Evolutionary conservation across 2,329 filamentous ascomycete species (phyloP).

Genomic region (Aspergillus hortae): DNA sequence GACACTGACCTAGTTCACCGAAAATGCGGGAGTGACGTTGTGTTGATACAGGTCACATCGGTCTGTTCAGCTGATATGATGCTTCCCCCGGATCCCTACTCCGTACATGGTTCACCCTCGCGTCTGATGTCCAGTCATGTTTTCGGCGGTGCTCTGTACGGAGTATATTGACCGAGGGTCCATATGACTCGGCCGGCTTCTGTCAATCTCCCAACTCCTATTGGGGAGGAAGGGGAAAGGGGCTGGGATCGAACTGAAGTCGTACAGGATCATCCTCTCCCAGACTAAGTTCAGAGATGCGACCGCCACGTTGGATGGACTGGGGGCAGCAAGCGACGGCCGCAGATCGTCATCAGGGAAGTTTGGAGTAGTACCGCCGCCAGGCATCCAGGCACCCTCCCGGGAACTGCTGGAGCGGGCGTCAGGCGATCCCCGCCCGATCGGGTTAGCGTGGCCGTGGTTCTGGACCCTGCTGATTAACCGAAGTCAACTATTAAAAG

Average conservation of each 20-base stretch:
- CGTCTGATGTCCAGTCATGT: background rate
- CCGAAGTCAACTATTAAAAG: background rate
- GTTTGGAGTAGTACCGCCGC: background rate
- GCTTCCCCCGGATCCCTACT: too few relatives aligned
- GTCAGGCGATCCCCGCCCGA: conserved; percentile 9
- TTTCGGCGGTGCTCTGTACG: background rate
- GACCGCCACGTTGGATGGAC: conserved; percentile 9
- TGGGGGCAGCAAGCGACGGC: conserved; percentile 10
- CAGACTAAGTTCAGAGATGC: background rate
- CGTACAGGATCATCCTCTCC: too few relatives aligned
- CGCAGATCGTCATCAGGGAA: conserved; percentile 20
- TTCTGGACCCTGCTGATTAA: conserved; percentile 18
- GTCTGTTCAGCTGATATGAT: background rate
- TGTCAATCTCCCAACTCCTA: background rate
- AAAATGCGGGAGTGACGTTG: background rate
- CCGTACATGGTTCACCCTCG: too few relatives aligned
- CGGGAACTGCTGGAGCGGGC: conserved; percentile 25
- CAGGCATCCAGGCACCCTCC: conserved; percentile 17
- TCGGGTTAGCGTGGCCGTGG: background rate
- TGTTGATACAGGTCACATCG: conserved; percentile 2
- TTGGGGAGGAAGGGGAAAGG: too few relatives aligned
- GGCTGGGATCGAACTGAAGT: too few relatives aligned
- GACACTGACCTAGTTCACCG: background rate
- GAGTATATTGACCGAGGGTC: too few relatives aligned
- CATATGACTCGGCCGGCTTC: background rate